Base-by-base conservation (phyloP, 1,139 yeast genomes). In the Scheffersomyces stambukii region DNA sequence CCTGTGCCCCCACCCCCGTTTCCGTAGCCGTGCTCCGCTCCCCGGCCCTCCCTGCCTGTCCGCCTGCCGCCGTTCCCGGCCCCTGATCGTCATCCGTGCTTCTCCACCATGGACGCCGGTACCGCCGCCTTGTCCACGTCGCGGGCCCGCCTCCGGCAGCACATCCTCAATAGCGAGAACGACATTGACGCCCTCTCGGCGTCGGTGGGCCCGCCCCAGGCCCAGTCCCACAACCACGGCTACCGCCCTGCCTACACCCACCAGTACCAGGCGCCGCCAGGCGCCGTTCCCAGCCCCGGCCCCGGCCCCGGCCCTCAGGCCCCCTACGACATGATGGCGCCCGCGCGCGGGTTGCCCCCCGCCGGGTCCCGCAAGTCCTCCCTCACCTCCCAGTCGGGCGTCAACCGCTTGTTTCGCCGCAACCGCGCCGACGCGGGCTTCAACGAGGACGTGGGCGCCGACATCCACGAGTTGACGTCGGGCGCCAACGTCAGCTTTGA, bases 381-480 rank as follows among this genome's bases (percentile, higher is more conserved):
- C 12, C 47, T 71, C 39, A 61, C 70, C 10, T 66, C 75, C 1
- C 63, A 65, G 28, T 54, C 64, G 2, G 50, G 63, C 6, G 51
- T 64, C 42, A 60, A 64, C 28, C 55, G 57, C 29, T 52, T 76
- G 28, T 70, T 74, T 49, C 64, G 70, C 32, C 52, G 72, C 27
- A 64, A 64, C 24, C 59, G 54, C 21, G 56, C 37, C 8, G 61
- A 52, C 26, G 33, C 23, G 2, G 37, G 37, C 11, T 69, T 65
- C 33, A 81, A 75, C 33, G 83, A 70, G 8, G 82, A 75, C 13
- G 60, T 55, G 3, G 75, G 76, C 6, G 64, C 69, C 8, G 68
- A 70, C 29, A 68, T 70, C 24, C 64, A 60, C 15, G 64, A 65
- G 8, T 38, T 64, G 8, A 50, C 68, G 7, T 52, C 54, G 16